phyloP scores from a whole-genome alignment of 2,329 filamentous ascomycete species.

The Ramichloridium luteum region DNA sequence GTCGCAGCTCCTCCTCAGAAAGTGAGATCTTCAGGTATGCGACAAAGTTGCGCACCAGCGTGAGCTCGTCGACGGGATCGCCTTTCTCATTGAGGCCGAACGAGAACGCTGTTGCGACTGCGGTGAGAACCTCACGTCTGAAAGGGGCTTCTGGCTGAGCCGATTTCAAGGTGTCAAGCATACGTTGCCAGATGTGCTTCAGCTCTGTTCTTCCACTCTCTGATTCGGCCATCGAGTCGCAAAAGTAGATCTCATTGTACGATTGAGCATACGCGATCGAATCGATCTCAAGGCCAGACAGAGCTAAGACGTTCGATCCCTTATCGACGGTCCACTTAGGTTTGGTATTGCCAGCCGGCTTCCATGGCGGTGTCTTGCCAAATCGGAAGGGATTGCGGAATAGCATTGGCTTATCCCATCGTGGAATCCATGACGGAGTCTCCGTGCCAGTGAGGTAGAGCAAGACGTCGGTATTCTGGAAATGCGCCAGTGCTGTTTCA shows the following conservation, averaged over 20 bases:
- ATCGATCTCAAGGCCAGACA: background rate
- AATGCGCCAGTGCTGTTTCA: background rate
- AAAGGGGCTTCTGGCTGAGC: background rate
- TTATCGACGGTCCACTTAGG: background rate
- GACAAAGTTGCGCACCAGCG: background rate
- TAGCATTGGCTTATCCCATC: background rate
- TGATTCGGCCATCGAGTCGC: background rate
- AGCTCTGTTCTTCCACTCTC: background rate
- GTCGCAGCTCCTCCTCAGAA: background rate
- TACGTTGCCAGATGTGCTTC: background rate
- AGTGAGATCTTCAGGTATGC: background rate
- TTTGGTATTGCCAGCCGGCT: background rate
- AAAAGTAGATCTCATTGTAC: background rate
- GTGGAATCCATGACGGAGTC: background rate
- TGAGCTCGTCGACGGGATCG: background rate
- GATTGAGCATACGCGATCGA: background rate
- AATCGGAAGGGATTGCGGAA: conserved; percentile 2
- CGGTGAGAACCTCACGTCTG: background rate
- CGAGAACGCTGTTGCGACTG: background rate
- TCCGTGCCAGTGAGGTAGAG: background rate
- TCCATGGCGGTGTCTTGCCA: background rate
- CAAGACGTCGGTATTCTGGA: conserved; percentile 1
- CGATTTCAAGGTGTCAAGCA: background rate
- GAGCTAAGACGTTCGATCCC: background rate
- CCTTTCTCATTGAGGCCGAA: conserved; percentile 1